Conservation (phyloP, 805 yeast species). For the Nakazawaea pomicola region DNA sequence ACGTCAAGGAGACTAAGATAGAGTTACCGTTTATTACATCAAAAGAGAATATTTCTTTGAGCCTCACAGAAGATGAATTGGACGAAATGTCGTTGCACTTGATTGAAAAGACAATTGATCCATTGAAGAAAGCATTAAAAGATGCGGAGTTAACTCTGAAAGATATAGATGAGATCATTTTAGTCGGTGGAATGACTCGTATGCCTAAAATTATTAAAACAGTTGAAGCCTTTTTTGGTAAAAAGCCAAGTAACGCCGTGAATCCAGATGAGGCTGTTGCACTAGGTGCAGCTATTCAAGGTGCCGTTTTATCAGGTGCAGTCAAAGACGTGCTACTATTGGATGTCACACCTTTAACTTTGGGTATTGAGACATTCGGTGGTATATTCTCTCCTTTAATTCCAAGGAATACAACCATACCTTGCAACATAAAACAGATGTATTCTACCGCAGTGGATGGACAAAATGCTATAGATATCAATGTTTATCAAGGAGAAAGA, state of each 20-base stretch:
- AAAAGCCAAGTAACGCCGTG: slow-evolving; percentile 84
- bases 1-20: slow-evolving; percentile 65
- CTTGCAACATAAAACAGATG: slow-evolving; percentile 89
- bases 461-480: slow-evolving; percentile 89
- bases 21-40: slow-evolving; percentile 77
- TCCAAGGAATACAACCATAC: slow-evolving; percentile 88
- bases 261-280: slow-evolving; percentile 96
- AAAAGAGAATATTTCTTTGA: slow-evolving; percentile 35
- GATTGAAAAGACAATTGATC: slow-evolving; percentile 67
- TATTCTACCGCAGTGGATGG: slow-evolving; percentile 95
- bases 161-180: slow-evolving; percentile 73
- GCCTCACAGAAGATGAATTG: slow-evolving; percentile 44
- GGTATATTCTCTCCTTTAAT: slow-evolving; percentile 89
- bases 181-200: slow-evolving; percentile 90
- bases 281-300: slow-evolving; percentile 97
- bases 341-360: slow-evolving; percentile 83
- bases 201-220: slow-evolving; percentile 84
- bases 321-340: slow-evolving; percentile 86
- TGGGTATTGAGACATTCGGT: slow-evolving; percentile 96
- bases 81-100: slow-evolving; percentile 49
- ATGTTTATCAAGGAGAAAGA: slow-evolving; percentile 98
- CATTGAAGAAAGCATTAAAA: slow-evolving; percentile 76
- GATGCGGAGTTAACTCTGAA: slow-evolving; percentile 67
- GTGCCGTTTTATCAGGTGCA: slow-evolving; percentile 93
- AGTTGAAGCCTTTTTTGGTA: slow-evolving; percentile 72